phyloP scores from a whole-genome alignment of 164 flowering plant genomes.

The Chimonanthus praecox region DNA sequence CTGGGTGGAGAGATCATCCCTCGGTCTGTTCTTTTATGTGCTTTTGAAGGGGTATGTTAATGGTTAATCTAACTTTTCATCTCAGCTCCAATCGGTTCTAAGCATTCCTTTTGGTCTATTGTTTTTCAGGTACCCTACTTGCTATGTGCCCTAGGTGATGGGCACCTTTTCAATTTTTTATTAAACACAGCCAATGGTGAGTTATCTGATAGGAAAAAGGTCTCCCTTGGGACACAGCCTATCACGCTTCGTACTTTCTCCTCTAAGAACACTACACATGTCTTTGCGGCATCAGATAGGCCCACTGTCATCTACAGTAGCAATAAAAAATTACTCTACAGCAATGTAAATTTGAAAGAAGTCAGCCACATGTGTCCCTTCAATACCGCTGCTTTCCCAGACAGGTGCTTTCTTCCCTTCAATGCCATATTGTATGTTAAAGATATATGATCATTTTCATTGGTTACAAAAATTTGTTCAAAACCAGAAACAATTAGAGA shows the following conservation, averaged over 20 bases:
- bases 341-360: constrained; percentile 96
- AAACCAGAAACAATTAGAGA: no score
- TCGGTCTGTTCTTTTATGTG: constrained; percentile 93
- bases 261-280: constrained; percentile 87
- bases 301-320: constrained; percentile 98
- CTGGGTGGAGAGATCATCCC: constrained; percentile 98
- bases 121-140: constrained; percentile 73
- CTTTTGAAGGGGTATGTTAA: constrained; percentile 91
- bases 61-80: not conserved
- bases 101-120: not conserved
- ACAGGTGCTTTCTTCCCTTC: constrained; percentile 53
- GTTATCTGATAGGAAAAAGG: constrained; percentile 79
- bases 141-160: constrained; percentile 98
- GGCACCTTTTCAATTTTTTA: constrained; percentile 79
- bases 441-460: not conserved
- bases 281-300: constrained; percentile 97
- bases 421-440: not conserved
- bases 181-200: constrained; percentile 68
- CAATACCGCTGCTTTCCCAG: constrained; percentile 97
- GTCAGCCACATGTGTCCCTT: constrained; percentile 99
- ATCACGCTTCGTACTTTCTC: constrained; percentile 91
- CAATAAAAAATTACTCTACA: constrained; percentile 90
- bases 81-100: not conserved
- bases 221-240: constrained; percentile 96
- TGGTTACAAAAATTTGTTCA: not conserved